Evolutionary conservation across 441 rosid species (phyloP).

Genomic region (Lepidium campestre): DNA sequence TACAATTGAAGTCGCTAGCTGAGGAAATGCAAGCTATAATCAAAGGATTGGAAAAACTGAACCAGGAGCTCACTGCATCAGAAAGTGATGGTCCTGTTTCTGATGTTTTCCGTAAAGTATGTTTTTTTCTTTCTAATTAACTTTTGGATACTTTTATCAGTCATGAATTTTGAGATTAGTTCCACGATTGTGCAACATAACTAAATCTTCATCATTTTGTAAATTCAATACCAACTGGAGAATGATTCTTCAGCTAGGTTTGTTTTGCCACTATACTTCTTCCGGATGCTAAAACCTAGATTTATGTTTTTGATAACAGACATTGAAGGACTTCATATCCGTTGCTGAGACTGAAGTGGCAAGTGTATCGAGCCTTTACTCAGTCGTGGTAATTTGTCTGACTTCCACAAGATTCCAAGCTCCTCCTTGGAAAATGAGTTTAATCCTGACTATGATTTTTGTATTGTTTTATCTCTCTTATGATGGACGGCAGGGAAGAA

Average conservation of each 20-base stretch:
- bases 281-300: constrained; percentile 11
- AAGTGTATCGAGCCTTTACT: constrained; percentile 70
- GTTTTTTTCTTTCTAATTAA: not conserved
- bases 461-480: not conserved
- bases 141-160: not conserved
- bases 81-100: constrained; percentile 98
- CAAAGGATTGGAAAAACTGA: constrained; percentile 92
- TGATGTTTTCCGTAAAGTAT: constrained; percentile 78
- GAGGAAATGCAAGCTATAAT: constrained; percentile 99
- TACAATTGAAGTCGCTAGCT: constrained; percentile 91
- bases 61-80: constrained; percentile 80
- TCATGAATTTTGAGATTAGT: not conserved
- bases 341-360: constrained; percentile 77
- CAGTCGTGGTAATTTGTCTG: constrained; percentile 68
- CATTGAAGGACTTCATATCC: constrained; percentile 69
- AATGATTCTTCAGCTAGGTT: not conserved
- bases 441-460: constrained; percentile 2
- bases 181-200: constrained; percentile 5
- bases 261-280: not conserved
- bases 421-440: constrained; percentile 8
- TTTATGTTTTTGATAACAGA: constrained; percentile 34
- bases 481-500: constrained; percentile 67
- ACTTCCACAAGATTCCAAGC: not conserved
- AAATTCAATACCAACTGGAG: not conserved
- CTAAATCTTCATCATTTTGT: not conserved